These are phyloP conservation scores for Flammula alnicola DNA, from an alignment of 1,284 basidiomycete species.

Conservation along the genomic window DNA sequence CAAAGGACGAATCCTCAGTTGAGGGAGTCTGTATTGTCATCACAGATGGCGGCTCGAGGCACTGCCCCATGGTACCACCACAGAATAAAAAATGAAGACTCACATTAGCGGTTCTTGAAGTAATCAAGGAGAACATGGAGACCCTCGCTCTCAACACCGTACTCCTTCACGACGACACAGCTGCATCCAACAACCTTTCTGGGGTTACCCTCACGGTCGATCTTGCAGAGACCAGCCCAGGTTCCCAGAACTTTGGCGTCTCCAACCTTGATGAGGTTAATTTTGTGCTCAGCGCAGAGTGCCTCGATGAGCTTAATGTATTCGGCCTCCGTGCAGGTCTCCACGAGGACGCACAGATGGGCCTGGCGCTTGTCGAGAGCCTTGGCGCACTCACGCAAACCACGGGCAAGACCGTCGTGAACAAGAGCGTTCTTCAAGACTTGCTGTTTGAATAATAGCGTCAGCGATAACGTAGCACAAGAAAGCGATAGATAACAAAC, in stretches of 20 bases:
- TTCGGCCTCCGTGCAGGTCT: conserved; percentile 98
- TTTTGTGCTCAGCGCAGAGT: conserved; percentile 98
- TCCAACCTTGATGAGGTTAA: conserved; percentile 98
- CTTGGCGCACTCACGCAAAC: conserved; percentile 97
- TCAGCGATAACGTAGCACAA: background rate
- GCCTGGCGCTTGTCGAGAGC: conserved; percentile 99
- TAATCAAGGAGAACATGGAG: conserved; percentile 96
- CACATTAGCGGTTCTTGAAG: conserved; percentile 88
- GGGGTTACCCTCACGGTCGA: conserved; percentile 98
- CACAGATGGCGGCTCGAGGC: conserved; percentile 32
- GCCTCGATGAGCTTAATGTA: conserved; percentile 99
- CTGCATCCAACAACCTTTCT: conserved; percentile 96
- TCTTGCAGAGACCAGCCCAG: conserved; percentile 99
- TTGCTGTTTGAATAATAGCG: conserved; percentile 55
- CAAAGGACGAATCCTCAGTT: conserved; percentile 69
- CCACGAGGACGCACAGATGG: conserved; percentile 98
- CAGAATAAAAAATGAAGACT: conserved; percentile 28
- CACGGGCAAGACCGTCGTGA: conserved; percentile 97
- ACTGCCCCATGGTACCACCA: conserved; percentile 7
- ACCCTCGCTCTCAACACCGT: conserved; percentile 94
- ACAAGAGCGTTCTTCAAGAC: conserved; percentile 95
- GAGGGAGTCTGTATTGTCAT: conserved; percentile 92
- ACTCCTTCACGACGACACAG: conserved; percentile 98
- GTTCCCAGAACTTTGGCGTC: conserved; percentile 98
- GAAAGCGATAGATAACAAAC: conserved; percentile 43